Conservation (phyloP, 352 stramenopile genomes). For the Phytophthora kernoviae region DNA sequence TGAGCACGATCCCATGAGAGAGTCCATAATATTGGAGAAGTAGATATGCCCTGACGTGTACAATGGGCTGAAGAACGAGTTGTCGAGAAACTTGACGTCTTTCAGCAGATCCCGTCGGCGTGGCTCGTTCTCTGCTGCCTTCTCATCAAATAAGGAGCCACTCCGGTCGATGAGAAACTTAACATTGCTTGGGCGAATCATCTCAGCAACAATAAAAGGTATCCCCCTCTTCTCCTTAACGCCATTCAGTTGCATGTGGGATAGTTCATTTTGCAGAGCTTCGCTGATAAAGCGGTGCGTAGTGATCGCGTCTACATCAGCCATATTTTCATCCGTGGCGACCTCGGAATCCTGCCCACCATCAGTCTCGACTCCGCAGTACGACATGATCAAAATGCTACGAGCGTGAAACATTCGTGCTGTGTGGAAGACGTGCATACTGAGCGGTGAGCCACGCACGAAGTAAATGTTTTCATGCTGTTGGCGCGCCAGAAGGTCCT, state of each 20-base stretch:
- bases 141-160: constrained; percentile 49
- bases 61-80: constrained; percentile 56
- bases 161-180: constrained; percentile 72
- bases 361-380: constrained; percentile 53
- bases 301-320: constrained; percentile 77
- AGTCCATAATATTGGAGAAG: constrained; percentile 78
- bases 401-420: constrained; percentile 59
- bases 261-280: constrained; percentile 52
- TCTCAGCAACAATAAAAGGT: constrained; percentile 71
- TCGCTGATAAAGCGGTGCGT: constrained; percentile 81
- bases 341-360: constrained; percentile 30
- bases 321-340: constrained; percentile 72
- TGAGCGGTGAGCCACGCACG: constrained; percentile 68
- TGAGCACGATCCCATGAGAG: constrained; percentile 62
- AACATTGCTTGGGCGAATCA: constrained; percentile 74
- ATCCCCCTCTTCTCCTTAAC: constrained; percentile 22
- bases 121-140: constrained; percentile 34
- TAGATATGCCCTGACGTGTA: constrained; percentile 72
- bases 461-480: constrained; percentile 67
- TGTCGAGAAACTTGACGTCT: constrained; percentile 62
- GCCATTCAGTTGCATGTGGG: constrained; percentile 18
- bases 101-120: constrained; percentile 52
- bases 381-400: constrained; percentile 78
- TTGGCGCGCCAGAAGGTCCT: constrained; percentile 49
- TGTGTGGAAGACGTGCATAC: constrained; percentile 58